These are phyloP conservation scores for Botrytis sinoallii DNA, from an alignment of 2,329 filamentous ascomycete genomes.

Conservation along the genomic window DNA sequence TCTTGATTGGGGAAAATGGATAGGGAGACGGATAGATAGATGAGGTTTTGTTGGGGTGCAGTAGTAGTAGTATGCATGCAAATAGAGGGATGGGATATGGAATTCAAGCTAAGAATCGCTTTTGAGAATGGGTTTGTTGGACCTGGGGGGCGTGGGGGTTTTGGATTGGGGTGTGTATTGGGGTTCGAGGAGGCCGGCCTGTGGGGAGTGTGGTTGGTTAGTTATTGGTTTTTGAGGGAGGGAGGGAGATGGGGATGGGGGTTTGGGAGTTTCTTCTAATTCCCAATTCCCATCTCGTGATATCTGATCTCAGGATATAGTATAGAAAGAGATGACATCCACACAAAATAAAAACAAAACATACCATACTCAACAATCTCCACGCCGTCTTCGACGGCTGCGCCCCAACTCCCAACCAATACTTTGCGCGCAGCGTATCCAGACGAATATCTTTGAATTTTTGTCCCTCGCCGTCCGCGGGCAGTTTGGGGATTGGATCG, in stretches of 20 bases:
- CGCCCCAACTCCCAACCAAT: slow-evolving; percentile 96
- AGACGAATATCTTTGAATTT: slow-evolving; percentile 90
- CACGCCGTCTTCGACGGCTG: slow-evolving; percentile 90
- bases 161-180: background rate
- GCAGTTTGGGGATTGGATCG: slow-evolving; percentile 62
- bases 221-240: background rate
- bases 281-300: no score
- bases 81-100: no score
- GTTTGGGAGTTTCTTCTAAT: background rate
- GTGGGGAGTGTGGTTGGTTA: background rate
- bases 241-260: background rate
- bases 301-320: no score
- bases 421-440: slow-evolving; percentile 76
- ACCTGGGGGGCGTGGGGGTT: background rate
- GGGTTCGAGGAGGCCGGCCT: slow-evolving; percentile 7
- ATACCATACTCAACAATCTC: slow-evolving; percentile 79
- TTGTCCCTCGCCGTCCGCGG: slow-evolving; percentile 59
- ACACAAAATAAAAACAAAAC: slow-evolving; percentile 21
- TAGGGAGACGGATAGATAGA: no score
- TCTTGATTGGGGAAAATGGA: no score
- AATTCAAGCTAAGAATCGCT: no score
- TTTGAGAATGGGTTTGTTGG: background rate
- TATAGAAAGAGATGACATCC: no score
- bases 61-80: no score
- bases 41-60: no score